phyloP scores from a whole-genome alignment of 2,329 filamentous ascomycete genomes.

The Fusarium sp. region DNA sequence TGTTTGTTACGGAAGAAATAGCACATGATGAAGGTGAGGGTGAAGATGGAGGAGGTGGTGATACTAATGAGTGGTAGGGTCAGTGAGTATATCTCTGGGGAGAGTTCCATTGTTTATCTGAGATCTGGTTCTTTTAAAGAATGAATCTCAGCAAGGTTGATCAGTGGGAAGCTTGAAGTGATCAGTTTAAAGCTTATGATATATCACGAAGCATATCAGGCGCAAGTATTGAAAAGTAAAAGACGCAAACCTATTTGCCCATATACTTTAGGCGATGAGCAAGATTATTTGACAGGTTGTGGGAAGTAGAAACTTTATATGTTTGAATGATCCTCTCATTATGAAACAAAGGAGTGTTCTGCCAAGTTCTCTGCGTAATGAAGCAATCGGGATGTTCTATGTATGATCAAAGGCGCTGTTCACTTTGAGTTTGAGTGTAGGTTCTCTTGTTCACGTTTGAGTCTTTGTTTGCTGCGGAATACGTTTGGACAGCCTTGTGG shows the following conservation, averaged over 20 bases:
- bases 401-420: neutral
- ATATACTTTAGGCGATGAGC: neutral
- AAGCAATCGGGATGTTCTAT: neutral
- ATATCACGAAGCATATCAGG: too few species aligned
- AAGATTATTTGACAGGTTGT: neutral
- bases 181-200: too few species aligned
- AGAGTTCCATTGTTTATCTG: neutral
- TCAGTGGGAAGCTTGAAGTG: too few species aligned
- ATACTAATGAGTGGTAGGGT: neutral
- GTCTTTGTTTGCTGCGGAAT: too few species aligned
- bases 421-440: too few species aligned
- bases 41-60: neutral
- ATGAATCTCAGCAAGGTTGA: too few species aligned
- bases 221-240: neutral
- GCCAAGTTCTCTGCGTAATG: too few species aligned
- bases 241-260: neutral
- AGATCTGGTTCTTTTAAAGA: too few species aligned
- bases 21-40: conserved; percentile 1
- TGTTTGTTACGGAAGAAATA: neutral
- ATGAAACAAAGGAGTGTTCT: neutral
- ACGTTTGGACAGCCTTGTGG: too few species aligned
- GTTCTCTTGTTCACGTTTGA: too few species aligned
- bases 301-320: neutral
- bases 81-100: neutral
- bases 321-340: neutral